phyloP scores from a whole-genome alignment of 345 rosid species.

The Bruguiera sexangula region DNA sequence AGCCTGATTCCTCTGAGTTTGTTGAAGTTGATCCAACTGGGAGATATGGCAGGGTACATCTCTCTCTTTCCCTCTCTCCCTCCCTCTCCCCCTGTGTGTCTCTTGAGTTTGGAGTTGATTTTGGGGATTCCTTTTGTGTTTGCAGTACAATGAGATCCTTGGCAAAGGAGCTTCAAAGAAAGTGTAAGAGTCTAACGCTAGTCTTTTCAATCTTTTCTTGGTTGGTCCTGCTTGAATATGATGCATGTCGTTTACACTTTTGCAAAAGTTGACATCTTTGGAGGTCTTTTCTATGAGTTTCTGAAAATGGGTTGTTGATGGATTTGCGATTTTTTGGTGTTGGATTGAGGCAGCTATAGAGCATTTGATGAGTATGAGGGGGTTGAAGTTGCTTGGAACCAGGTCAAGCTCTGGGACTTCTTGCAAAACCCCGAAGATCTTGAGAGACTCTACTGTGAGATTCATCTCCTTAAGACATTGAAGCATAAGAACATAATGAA shows the following conservation, averaged over 20 bases:
- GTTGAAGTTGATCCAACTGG: conserved; percentile 98
- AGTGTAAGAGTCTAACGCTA: neutral
- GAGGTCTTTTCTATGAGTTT: conserved; percentile 15
- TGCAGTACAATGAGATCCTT: conserved; percentile 1
- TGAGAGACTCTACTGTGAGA: conserved; percentile 88
- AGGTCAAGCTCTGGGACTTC: conserved; percentile 91
- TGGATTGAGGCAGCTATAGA: conserved; percentile 57
- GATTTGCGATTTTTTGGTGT: conserved; percentile 22
- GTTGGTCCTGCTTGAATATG: neutral
- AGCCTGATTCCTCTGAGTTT: conserved; percentile 57
- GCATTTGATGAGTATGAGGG: conserved; percentile 94
- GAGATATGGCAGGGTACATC: conserved; percentile 83
- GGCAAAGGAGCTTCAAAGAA: neutral
- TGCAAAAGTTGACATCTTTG: conserved; percentile 13
- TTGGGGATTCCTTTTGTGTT: neutral
- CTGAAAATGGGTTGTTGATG: conserved; percentile 18
- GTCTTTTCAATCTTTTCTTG: neutral
- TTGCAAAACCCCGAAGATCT: conserved; percentile 90
- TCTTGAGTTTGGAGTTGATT: neutral
- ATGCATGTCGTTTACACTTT: conserved; percentile 1
- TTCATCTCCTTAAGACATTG: conserved; percentile 88
- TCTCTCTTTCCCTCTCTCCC: neutral
- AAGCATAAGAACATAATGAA: conserved; percentile 91
- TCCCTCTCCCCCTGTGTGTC: neutral
- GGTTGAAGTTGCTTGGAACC: conserved; percentile 98